Evolutionary conservation across 2,329 filamentous ascomycete genomes (phyloP).

Genomic region (Exophiala oligosperma): DNA sequence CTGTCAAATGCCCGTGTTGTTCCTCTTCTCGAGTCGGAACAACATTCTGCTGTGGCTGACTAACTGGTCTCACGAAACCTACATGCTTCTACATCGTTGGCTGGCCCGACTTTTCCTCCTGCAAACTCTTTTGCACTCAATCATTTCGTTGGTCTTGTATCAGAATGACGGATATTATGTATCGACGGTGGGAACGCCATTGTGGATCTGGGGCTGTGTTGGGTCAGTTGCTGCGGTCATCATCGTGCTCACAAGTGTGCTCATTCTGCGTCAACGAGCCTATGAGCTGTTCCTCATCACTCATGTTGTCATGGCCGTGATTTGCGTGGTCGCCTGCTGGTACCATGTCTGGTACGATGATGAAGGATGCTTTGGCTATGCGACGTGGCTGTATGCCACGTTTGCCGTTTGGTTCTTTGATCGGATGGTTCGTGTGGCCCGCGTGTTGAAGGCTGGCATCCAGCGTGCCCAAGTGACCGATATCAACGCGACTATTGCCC

Average conservation of each 20-base stretch:
- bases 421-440: too few relatives aligned
- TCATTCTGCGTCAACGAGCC: background rate
- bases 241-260: background rate
- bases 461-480: too few relatives aligned
- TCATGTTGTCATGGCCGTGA: conserved; percentile 34
- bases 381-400: too few relatives aligned
- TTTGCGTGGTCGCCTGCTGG: conserved; percentile 37
- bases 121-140: conserved; percentile 32
- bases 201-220: conserved; percentile 41
- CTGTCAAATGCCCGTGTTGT: conserved; percentile 5
- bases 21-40: conserved; percentile 40
- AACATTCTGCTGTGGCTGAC: conserved; percentile 42
- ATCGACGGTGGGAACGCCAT: conserved; percentile 14
- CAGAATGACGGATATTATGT: too few relatives aligned
- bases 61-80: conserved; percentile 40
- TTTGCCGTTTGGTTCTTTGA: too few relatives aligned
- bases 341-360: conserved; percentile 33
- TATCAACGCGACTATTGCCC: too few relatives aligned
- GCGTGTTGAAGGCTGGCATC: too few relatives aligned
- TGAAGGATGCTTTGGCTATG: too few relatives aligned
- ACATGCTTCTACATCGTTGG: conserved; percentile 39
- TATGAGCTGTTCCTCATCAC: background rate
- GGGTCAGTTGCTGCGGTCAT: conserved; percentile 35
- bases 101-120: conserved; percentile 31
- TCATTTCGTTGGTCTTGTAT: conserved; percentile 28